Conservation (phyloP, 495 filamentous ascomycete genomes). For the Podospora anserina region DNA sequence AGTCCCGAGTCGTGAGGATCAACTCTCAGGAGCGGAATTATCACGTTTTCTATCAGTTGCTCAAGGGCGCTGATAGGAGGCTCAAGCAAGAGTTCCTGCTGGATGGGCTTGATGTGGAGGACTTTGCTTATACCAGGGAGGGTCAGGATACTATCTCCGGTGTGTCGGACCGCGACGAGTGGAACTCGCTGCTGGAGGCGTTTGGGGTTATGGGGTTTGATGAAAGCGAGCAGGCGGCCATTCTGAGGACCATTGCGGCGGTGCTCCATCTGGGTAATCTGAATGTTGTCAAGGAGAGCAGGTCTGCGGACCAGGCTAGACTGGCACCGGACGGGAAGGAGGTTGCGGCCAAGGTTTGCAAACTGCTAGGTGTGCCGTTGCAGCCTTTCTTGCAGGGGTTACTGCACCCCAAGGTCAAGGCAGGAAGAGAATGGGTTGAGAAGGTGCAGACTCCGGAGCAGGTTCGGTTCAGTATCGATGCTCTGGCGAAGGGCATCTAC, state of each 20-base stretch:
- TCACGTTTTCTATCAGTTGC: slow-evolving; percentile 94
- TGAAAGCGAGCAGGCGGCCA: slow-evolving; percentile 75
- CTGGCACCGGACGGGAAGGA: slow-evolving; percentile 67
- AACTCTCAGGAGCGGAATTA: slow-evolving; percentile 90
- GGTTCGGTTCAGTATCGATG: slow-evolving; percentile 83
- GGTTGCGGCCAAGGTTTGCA: slow-evolving; percentile 73
- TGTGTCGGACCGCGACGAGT: slow-evolving; percentile 88
- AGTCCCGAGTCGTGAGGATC: slow-evolving; percentile 88
- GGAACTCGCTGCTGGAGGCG: slow-evolving; percentile 83
- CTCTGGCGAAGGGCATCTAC: slow-evolving; percentile 94
- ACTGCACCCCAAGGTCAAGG: slow-evolving; percentile 89
- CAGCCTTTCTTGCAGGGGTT: slow-evolving; percentile 85
- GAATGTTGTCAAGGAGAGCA: slow-evolving; percentile 79
- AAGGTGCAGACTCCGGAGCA: slow-evolving; percentile 97
- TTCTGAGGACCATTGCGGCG: slow-evolving; percentile 83
- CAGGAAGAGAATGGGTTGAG: slow-evolving; percentile 95
- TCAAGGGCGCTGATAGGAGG: slow-evolving; percentile 72
- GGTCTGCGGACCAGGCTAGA: slow-evolving; percentile 85
- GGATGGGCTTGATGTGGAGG: slow-evolving; percentile 66
- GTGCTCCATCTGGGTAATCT: slow-evolving; percentile 95
- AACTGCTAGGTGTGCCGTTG: slow-evolving; percentile 74
- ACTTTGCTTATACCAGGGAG: slow-evolving; percentile 86
- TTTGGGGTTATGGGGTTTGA: slow-evolving; percentile 94
- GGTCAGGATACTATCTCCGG: slow-evolving; percentile 89
- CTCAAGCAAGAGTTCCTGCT: slow-evolving; percentile 76